Evolutionary conservation across 306 rosid species (phyloP).

Genomic region (Alnus rubra): DNA sequence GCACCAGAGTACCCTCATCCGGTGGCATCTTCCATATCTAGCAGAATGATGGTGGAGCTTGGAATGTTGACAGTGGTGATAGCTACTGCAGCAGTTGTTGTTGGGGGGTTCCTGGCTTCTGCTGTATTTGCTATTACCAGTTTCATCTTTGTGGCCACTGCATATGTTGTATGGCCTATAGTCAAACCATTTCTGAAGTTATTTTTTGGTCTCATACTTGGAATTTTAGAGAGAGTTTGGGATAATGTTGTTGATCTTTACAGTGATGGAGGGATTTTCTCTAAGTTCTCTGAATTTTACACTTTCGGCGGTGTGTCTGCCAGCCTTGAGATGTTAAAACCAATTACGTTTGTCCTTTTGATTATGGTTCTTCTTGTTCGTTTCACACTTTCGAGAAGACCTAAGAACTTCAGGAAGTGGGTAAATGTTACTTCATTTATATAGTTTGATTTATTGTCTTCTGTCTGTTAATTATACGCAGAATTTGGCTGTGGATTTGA

Average conservation of each 20-base stretch:
- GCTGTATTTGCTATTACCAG: slow-evolving; percentile 82
- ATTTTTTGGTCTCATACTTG: slow-evolving; percentile 51
- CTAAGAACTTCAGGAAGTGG: slow-evolving; percentile 98
- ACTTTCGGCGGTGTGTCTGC: slow-evolving; percentile 76
- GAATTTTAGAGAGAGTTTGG: slow-evolving; percentile 72
- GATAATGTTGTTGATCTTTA: slow-evolving; percentile 63
- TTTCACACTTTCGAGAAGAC: slow-evolving; percentile 95
- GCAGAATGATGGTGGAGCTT: slow-evolving; percentile 92
- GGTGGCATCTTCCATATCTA: slow-evolving; percentile 81
- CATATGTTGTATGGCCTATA: slow-evolving; percentile 78
- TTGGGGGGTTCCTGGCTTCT: slow-evolving; percentile 85
- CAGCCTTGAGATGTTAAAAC: slow-evolving; percentile 57
- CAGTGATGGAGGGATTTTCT: slow-evolving; percentile 62
- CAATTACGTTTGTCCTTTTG: slow-evolving; percentile 66
- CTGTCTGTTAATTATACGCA: slow-evolving; percentile 17
- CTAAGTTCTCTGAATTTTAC: slow-evolving; percentile 62
- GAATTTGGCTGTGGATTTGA: slow-evolving; percentile 30
- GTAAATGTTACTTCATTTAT: slow-evolving; percentile 47
- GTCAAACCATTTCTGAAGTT: slow-evolving; percentile 70
- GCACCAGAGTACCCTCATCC: slow-evolving; percentile 83
- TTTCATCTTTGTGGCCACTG: slow-evolving; percentile 56
- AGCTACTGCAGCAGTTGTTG: slow-evolving; percentile 66
- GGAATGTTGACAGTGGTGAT: slow-evolving; percentile 56
- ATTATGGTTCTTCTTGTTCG: slow-evolving; percentile 95
- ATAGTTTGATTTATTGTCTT: slow-evolving; percentile 9